Conservation (phyloP, 2,329 filamentous ascomycete species). For the Bipolaris cookei region DNA sequence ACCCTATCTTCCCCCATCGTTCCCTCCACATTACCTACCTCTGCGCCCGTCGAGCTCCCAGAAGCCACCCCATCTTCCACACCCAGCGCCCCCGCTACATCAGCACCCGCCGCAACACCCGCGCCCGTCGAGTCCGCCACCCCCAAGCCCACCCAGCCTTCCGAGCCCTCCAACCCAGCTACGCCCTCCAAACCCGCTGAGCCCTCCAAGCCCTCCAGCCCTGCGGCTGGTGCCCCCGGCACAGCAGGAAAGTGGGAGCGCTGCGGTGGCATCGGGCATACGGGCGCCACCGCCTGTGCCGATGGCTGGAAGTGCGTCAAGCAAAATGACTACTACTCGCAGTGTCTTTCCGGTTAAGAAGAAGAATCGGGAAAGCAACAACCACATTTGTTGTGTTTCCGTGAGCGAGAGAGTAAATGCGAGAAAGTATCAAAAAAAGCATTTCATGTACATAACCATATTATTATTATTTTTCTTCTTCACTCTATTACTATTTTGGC, state of each 20-base stretch:
- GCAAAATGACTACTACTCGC: conserved; percentile 40
- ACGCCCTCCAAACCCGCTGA: conserved; percentile 9
- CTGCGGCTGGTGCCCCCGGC: background rate
- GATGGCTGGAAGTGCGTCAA: conserved; percentile 48
- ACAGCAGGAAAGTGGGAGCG: conserved; percentile 44
- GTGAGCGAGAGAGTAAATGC: no score
- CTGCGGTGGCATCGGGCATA: conserved; percentile 53
- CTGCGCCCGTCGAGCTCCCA: background rate
- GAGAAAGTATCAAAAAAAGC: background rate
- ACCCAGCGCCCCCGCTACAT: conserved; percentile 14
- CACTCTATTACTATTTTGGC: no score
- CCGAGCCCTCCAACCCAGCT: conserved; percentile 1
- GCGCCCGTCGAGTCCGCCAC: conserved; percentile 6
- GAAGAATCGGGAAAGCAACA: background rate
- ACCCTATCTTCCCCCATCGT: background rate
- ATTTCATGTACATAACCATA: background rate
- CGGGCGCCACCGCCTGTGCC: conserved; percentile 50
- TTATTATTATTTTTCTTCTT: no score
- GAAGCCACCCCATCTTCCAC: conserved; percentile 1
- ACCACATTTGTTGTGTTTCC: no score
- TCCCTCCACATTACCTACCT: conserved; percentile 24
- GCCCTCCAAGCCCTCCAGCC: conserved; percentile 1
- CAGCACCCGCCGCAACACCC: conserved; percentile 2
- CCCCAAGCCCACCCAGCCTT: background rate
- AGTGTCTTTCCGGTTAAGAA: conserved; percentile 1